Conservation (phyloP, 2,329 filamentous ascomycete species). For the Trichophyton schoenleinii region DNA sequence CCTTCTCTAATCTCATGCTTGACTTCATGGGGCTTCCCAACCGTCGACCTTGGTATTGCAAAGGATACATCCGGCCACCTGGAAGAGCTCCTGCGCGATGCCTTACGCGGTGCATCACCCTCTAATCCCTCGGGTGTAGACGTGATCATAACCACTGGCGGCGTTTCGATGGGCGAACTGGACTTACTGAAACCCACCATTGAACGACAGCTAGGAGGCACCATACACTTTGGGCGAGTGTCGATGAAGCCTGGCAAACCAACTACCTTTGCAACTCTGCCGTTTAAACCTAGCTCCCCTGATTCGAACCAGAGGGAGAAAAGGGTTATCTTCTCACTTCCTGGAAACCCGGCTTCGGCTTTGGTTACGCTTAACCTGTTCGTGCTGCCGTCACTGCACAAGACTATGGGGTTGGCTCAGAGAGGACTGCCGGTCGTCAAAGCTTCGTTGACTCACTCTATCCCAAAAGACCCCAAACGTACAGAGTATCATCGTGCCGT, state of each 20-base stretch:
- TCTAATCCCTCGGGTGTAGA: slow-evolving; percentile 44
- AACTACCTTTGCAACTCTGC: slow-evolving; percentile 87
- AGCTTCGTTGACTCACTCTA: slow-evolving; percentile 59
- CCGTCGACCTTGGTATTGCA: slow-evolving; percentile 76
- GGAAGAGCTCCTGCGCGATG: slow-evolving; percentile 63
- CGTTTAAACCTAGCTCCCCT: slow-evolving; percentile 39
- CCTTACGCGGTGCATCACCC: slow-evolving; percentile 43
- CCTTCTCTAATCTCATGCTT: slow-evolving; percentile 74
- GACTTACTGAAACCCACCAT: slow-evolving; percentile 95
- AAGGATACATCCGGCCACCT: slow-evolving; percentile 47
- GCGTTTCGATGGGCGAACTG: slow-evolving; percentile 94
- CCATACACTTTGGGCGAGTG: slow-evolving; percentile 91
- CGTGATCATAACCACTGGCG: slow-evolving; percentile 80
- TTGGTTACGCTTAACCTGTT: slow-evolving; percentile 91
- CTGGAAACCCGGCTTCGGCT: slow-evolving; percentile 86
- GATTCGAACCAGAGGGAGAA: slow-evolving; percentile 42
- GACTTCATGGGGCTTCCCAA: slow-evolving; percentile 60
- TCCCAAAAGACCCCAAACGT: slow-evolving; percentile 59
- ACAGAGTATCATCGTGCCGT: slow-evolving; percentile 85
- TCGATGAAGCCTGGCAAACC: slow-evolving; percentile 98
- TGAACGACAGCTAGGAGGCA: slow-evolving; percentile 76
- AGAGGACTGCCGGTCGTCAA: slow-evolving; percentile 57
- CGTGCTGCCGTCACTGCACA: slow-evolving; percentile 74
- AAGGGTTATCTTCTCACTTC: slow-evolving; percentile 76
- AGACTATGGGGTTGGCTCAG: slow-evolving; percentile 52